Conservation (phyloP, 495 filamentous ascomycete genomes). For the Physcia stellaris region DNA sequence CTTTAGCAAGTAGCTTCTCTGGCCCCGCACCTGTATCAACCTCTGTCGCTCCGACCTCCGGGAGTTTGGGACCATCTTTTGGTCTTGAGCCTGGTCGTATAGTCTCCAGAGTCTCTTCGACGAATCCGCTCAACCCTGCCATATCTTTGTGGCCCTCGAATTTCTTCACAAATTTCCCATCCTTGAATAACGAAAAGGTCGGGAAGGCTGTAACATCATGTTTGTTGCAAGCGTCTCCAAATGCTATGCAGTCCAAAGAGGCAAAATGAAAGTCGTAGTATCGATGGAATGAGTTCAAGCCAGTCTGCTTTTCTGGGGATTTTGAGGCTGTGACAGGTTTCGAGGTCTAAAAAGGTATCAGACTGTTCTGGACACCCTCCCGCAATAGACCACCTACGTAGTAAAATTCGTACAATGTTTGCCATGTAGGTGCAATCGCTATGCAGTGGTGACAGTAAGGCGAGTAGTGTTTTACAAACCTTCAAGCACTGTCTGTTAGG, state of each 20-base stretch:
- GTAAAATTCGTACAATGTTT: conserved; percentile 92
- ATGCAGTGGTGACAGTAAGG: conserved; percentile 70
- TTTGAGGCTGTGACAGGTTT: conserved; percentile 42
- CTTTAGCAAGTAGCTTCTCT: conserved; percentile 29
- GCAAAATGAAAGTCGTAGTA: conserved; percentile 90
- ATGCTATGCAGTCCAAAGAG: conserved; percentile 68
- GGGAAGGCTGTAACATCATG: conserved; percentile 56
- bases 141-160: conserved; percentile 49
- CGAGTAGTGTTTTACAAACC: conserved; percentile 62
- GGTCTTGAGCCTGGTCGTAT: conserved; percentile 70
- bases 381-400: conserved; percentile 33
- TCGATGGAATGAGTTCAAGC: conserved; percentile 47
- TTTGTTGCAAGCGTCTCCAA: conserved; percentile 55
- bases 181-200: conserved; percentile 66
- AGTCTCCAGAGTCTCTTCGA: conserved; percentile 67
- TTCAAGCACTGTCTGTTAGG: too few relatives aligned
- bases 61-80: conserved; percentile 43
- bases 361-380: neutral
- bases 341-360: conserved; percentile 45
- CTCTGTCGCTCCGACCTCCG: conserved; percentile 43
- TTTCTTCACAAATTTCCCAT: conserved; percentile 53
- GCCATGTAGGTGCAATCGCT: conserved; percentile 68
- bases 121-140: conserved; percentile 42
- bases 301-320: conserved; percentile 29
- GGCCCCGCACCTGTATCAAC: conserved; percentile 24